Evolutionary conservation across 495 filamentous ascomycete genomes (phyloP).

Genomic region (Hypomontagnella submonticulosa): DNA sequence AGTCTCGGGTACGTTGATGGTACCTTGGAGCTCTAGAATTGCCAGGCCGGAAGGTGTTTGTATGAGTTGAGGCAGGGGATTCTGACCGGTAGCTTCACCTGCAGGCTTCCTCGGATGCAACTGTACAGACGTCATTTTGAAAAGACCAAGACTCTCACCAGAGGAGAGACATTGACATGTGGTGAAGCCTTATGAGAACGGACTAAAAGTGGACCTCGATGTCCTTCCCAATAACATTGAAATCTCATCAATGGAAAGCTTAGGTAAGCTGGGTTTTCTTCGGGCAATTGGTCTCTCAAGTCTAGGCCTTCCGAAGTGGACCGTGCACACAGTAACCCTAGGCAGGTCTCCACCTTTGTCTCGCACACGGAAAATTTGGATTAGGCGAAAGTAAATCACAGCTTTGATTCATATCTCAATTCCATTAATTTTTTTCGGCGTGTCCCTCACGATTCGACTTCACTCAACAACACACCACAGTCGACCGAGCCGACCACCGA

Average conservation of each 20-base stretch:
- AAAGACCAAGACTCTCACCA: not conserved
- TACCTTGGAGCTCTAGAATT: conserved; percentile 91
- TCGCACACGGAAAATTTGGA: conserved; percentile 44
- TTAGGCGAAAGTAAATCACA: conserved; percentile 50
- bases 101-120: conserved; percentile 33
- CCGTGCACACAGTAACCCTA: conserved; percentile 43
- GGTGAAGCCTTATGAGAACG: not conserved
- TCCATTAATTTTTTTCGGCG: conserved; percentile 24
- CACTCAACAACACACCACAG: conserved; percentile 40
- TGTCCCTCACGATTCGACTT: conserved; percentile 44
- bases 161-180: not conserved
- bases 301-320: conserved; percentile 22
- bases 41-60: conserved; percentile 83
- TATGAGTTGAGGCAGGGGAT: conserved; percentile 84
- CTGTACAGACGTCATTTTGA: conserved; percentile 44
- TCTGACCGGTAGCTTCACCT: conserved; percentile 14
- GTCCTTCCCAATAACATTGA: not conserved
- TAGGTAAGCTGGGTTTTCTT: conserved; percentile 24
- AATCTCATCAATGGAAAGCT: not conserved
- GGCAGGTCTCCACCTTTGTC: conserved; percentile 37
- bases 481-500: conserved; percentile 50
- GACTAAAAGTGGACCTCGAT: conserved; percentile 2
- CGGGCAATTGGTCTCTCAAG: conserved; percentile 18
- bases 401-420: conserved; percentile 29
- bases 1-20: conserved; percentile 72